A percentile compares a stretch with the other conserved stretches of the same genome.
Conservation (phyloP, 2,329 filamentous ascomycete genomes). For the Fusarium albidum region DNA sequence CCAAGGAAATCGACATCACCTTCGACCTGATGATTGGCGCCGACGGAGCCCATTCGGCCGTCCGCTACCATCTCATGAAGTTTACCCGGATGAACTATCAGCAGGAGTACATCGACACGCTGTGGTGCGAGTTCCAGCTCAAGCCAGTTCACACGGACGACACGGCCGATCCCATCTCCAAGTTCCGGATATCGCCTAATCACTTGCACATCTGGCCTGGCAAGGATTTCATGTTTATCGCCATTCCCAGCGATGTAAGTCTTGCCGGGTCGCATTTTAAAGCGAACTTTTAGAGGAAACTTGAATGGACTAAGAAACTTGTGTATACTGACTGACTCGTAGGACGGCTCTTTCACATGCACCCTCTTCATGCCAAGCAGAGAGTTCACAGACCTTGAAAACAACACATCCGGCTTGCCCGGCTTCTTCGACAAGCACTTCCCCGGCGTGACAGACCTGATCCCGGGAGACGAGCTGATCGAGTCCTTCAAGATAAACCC, state of each 20-base stretch:
- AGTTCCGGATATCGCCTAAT: slow-evolving; percentile 85
- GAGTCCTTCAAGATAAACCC: slow-evolving; percentile 83
- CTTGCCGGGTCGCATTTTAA: no score
- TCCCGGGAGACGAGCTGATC: slow-evolving; percentile 72
- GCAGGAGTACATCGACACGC: slow-evolving; percentile 93
- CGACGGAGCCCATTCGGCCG: slow-evolving; percentile 92
- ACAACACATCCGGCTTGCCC: slow-evolving; percentile 65
- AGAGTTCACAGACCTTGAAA: slow-evolving; percentile 74
- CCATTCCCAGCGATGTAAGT: slow-evolving; percentile 76
- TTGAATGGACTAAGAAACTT: no score
- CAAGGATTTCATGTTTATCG: slow-evolving; percentile 97
- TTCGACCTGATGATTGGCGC: slow-evolving; percentile 96
- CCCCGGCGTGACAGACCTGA: slow-evolving; percentile 81
- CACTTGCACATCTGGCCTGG: slow-evolving; percentile 98
- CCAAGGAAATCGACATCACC: slow-evolving; percentile 78
- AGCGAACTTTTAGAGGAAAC: no score
- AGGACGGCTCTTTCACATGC: slow-evolving; percentile 93
- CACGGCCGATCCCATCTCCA: slow-evolving; percentile 46
- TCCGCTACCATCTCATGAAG: slow-evolving; percentile 96
- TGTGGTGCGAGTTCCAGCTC: slow-evolving; percentile 97
- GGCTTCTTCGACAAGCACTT: slow-evolving; percentile 85
- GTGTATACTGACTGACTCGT: no score
- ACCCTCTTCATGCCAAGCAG: slow-evolving; percentile 86
- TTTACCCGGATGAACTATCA: slow-evolving; percentile 88
- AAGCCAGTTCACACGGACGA: slow-evolving; percentile 53